Evolutionary conservation across 148 eudicot species (phyloP).

Genomic region (Euryodendron excelsum): DNA sequence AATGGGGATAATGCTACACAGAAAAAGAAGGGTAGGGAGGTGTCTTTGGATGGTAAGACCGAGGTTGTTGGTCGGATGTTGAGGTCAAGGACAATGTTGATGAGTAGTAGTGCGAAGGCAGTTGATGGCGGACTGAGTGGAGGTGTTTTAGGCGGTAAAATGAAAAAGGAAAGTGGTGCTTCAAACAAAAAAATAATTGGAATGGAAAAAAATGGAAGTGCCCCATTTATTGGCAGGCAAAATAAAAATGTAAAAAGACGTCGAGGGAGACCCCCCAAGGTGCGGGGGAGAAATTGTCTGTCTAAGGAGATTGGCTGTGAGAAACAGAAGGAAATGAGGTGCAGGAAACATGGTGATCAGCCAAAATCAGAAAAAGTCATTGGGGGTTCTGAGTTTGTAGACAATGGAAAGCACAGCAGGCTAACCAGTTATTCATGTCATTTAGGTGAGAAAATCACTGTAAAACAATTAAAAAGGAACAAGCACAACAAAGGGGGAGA

Average conservation of each 20-base stretch:
- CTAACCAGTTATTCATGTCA: background rate
- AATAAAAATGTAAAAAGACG: slow-evolving; percentile 15
- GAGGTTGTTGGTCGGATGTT: slow-evolving; percentile 13
- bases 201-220: slow-evolving; percentile 5
- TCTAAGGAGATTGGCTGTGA: slow-evolving; percentile 7
- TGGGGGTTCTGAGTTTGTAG: background rate
- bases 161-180: slow-evolving; percentile 25
- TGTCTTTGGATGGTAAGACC: slow-evolving; percentile 5
- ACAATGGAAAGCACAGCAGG: background rate
- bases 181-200: slow-evolving; percentile 7
- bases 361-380: background rate
- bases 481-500: slow-evolving; percentile 26
- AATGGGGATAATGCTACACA: slow-evolving; percentile 5
- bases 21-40: slow-evolving; percentile 16
- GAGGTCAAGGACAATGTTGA: slow-evolving; percentile 11
- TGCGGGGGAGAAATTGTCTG: slow-evolving; percentile 14
- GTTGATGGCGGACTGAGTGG: slow-evolving; percentile 4
- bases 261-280: slow-evolving; percentile 53
- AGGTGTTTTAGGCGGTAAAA: slow-evolving; percentile 11
- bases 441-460: background rate
- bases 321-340: slow-evolving; percentile 22
- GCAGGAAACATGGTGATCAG: background rate
- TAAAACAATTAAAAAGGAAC: background rate
- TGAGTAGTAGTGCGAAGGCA: slow-evolving; percentile 13
- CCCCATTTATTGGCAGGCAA: slow-evolving; percentile 9